phyloP scores from a whole-genome alignment of 1,139 yeast species.

The Yamadazyma triangularis region DNA sequence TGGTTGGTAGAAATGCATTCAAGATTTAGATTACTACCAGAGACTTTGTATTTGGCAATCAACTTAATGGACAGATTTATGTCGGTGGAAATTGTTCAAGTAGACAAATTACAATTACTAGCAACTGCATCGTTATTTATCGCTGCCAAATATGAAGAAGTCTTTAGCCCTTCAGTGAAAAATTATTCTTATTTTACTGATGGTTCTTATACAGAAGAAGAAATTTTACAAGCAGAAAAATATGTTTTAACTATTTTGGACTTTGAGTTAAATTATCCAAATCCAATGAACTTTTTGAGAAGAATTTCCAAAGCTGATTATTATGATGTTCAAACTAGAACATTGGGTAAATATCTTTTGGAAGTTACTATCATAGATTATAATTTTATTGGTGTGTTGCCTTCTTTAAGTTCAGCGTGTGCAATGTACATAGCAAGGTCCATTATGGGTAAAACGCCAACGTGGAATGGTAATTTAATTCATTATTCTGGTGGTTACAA shows the following conservation, averaged over 20 bases:
- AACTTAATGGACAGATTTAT: conserved; percentile 90
- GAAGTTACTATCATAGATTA: conserved; percentile 82
- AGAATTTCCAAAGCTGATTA: conserved; percentile 94
- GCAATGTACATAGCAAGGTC: conserved; percentile 86
- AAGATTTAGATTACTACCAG: conserved; percentile 83
- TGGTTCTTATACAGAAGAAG: conserved; percentile 78
- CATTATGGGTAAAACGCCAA: conserved; percentile 65
- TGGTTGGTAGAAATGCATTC: conserved; percentile 94
- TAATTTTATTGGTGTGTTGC: conserved; percentile 71
- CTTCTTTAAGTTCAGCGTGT: conserved; percentile 85
- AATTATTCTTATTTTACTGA: conserved; percentile 89
- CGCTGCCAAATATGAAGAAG: conserved; percentile 95
- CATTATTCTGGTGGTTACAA: conserved; percentile 94
- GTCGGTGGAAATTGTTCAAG: conserved; percentile 73
- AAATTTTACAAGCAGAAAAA: conserved; percentile 83
- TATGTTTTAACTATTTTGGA: conserved; percentile 70
- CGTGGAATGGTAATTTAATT: conserved; percentile 79
- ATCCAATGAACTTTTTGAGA: conserved; percentile 90
- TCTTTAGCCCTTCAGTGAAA: conserved; percentile 81
- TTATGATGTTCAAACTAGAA: conserved; percentile 87
- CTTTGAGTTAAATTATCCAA: conserved; percentile 83
- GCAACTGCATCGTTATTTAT: conserved; percentile 90
- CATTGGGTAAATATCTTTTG: conserved; percentile 82
- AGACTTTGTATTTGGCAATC: conserved; percentile 82
- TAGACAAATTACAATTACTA: conserved; percentile 80